Percentiles rank a stretch among this genome's conserved stretches.
Evolutionary conservation across 345 rosid species (phyloP).

Genomic region (Laguncularia racemosa): DNA sequence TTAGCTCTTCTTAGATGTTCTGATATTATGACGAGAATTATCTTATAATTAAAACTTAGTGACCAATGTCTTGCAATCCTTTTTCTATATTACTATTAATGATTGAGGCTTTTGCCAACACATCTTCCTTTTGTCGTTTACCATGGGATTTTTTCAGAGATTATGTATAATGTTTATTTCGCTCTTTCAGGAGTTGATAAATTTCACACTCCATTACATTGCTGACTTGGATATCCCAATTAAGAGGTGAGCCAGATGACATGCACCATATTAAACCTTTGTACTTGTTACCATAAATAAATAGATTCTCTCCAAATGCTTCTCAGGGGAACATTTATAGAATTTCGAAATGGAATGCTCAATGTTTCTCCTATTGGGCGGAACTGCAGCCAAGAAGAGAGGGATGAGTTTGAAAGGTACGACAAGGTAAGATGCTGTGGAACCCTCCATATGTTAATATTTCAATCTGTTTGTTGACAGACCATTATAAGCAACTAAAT

Average conservation of each 20-base stretch:
- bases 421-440: slow-evolving; percentile 56
- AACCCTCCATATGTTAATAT: neutral
- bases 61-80: no score
- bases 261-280: slow-evolving; percentile 2
- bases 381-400: slow-evolving; percentile 99
- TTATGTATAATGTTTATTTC: slow-evolving; percentile 14
- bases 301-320: slow-evolving; percentile 7
- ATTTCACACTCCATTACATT: slow-evolving; percentile 77
- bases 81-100: no score
- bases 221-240: slow-evolving; percentile 98
- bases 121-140: no score
- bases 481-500: neutral
- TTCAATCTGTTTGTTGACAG: neutral
- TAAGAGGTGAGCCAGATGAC: slow-evolving; percentile 48
- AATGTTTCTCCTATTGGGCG: slow-evolving; percentile 97
- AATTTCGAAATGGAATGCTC: slow-evolving; percentile 95
- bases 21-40: no score
- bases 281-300: neutral
- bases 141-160: slow-evolving; percentile 7
- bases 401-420: slow-evolving; percentile 90
- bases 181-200: slow-evolving; percentile 66
- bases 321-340: slow-evolving; percentile 89
- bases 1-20: no score
- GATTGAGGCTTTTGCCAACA: no score
- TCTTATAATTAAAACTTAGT: no score